phyloP scores from a whole-genome alignment of 495 filamentous ascomycete genomes.

The Geopyxis carbonaria region DNA sequence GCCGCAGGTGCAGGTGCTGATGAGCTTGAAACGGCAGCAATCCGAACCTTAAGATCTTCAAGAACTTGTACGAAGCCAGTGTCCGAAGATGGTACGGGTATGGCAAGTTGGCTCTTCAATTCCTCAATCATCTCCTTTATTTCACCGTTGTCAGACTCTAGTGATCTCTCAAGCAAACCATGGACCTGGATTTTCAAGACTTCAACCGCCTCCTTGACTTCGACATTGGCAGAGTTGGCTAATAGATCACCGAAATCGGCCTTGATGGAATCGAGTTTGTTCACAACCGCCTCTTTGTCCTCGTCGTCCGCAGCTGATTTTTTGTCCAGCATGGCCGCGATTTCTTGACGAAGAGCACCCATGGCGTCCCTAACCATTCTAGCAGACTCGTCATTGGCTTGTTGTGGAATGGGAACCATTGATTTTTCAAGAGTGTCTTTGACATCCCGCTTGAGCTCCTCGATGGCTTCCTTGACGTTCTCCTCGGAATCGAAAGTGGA shows the following conservation, averaged over 20 bases:
- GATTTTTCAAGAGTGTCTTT: slow-evolving; percentile 24
- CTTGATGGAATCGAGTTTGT: slow-evolving; percentile 10
- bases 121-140: slow-evolving; percentile 9
- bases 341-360: slow-evolving; percentile 5
- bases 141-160: slow-evolving; percentile 2
- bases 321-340: slow-evolving; percentile 2
- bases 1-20: background rate
- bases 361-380: slow-evolving; percentile 12
- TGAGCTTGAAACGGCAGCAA: too few species aligned
- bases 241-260: slow-evolving; percentile 14
- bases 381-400: slow-evolving; percentile 14
- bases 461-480: slow-evolving; percentile 23
- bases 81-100: too few species aligned
- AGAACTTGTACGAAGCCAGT: too few species aligned
- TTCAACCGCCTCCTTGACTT: slow-evolving; percentile 38
- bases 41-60: background rate
- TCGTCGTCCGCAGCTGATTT: background rate
- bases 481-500: slow-evolving; percentile 24
- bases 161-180: slow-evolving; percentile 6
- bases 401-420: slow-evolving; percentile 18
- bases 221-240: slow-evolving; percentile 34
- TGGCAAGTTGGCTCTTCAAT: slow-evolving; percentile 12
- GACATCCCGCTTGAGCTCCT: slow-evolving; percentile 23
- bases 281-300: slow-evolving; percentile 8
- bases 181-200: slow-evolving; percentile 15